phyloP scores from a whole-genome alignment of 2,329 filamentous ascomycete species.

The Paracoccidioides brasiliensis region DNA sequence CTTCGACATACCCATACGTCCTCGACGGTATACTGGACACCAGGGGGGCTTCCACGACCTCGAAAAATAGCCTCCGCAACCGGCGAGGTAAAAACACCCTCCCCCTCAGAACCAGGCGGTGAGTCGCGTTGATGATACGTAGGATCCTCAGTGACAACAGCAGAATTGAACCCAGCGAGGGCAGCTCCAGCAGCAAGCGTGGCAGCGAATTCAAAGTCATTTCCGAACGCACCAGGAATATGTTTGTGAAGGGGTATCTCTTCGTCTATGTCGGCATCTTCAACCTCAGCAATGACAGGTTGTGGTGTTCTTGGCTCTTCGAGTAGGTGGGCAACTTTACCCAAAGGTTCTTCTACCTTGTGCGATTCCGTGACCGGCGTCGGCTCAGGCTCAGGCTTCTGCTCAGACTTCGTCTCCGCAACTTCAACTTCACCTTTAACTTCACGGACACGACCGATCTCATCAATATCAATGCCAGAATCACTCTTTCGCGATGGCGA shows the following conservation, averaged over 20 bases:
- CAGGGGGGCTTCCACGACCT: constrained; percentile 11
- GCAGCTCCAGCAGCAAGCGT: constrained; percentile 55
- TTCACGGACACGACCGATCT: background rate
- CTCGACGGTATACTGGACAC: background rate
- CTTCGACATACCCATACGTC: constrained; percentile 11
- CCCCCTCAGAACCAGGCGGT: constrained; percentile 8
- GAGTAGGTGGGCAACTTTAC: background rate
- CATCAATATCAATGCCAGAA: background rate
- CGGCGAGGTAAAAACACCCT: background rate
- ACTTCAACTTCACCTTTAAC: background rate
- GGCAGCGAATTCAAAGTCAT: constrained; percentile 58
- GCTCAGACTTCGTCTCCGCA: background rate
- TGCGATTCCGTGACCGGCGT: background rate
- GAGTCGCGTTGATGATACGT: constrained; percentile 43
- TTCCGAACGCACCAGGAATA: constrained; percentile 52
- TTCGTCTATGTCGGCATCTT: constrained; percentile 14
- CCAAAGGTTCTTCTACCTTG: background rate
- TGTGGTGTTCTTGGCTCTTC: background rate
- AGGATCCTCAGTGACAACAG: constrained; percentile 56
- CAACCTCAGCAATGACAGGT: constrained; percentile 20
- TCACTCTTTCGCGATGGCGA: background rate
- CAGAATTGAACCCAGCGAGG: constrained; percentile 57
- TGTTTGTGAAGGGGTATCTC: constrained; percentile 21
- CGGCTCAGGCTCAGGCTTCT: background rate
- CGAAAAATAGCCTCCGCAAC: constrained; percentile 9